Evolutionary conservation across 192 early-diverging fungal genomes (phyloP).

Genomic region (Coemansia sp.): DNA sequence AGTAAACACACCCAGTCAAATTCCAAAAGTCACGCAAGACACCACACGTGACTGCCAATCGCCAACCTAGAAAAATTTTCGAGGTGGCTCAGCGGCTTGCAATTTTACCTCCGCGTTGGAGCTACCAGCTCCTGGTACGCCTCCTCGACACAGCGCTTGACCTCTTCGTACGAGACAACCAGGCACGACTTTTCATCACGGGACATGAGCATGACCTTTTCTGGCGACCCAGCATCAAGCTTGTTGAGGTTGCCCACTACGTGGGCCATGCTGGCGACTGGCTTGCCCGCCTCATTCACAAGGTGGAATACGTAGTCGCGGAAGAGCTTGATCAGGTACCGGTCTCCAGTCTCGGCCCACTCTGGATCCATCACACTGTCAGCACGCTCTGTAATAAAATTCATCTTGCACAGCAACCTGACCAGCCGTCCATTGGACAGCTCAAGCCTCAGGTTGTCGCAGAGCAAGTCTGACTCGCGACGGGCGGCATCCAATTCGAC

Average conservation of each 20-base stretch:
- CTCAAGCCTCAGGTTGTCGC: constrained; percentile 79
- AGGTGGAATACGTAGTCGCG: constrained; percentile 98
- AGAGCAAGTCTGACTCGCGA: constrained; percentile 75
- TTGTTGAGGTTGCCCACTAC: constrained; percentile 94
- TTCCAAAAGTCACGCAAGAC: background rate
- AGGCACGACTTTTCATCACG: constrained; percentile 97
- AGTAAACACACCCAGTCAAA: background rate
- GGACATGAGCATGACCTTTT: constrained; percentile 94
- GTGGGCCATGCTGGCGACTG: constrained; percentile 91
- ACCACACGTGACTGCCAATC: background rate
- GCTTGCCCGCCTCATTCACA: constrained; percentile 73
- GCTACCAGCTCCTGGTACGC: constrained; percentile 79
- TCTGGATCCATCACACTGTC: constrained; percentile 85
- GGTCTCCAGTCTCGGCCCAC: constrained; percentile 98
- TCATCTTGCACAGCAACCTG: constrained; percentile 88
- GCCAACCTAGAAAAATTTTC: background rate
- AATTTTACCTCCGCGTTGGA: constrained; percentile 10
- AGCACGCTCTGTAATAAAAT: constrained; percentile 90
- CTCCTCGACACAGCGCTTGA: constrained; percentile 89
- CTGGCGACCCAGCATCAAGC: constrained; percentile 93
- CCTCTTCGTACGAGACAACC: constrained; percentile 94
- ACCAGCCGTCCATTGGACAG: constrained; percentile 91
- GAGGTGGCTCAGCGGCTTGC: no score
- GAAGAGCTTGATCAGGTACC: constrained; percentile 97
- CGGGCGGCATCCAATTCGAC: constrained; percentile 48